These are phyloP conservation scores for Oenanthe sinensis DNA, from an alignment of 129 eudicot species.

Conservation along the genomic window DNA sequence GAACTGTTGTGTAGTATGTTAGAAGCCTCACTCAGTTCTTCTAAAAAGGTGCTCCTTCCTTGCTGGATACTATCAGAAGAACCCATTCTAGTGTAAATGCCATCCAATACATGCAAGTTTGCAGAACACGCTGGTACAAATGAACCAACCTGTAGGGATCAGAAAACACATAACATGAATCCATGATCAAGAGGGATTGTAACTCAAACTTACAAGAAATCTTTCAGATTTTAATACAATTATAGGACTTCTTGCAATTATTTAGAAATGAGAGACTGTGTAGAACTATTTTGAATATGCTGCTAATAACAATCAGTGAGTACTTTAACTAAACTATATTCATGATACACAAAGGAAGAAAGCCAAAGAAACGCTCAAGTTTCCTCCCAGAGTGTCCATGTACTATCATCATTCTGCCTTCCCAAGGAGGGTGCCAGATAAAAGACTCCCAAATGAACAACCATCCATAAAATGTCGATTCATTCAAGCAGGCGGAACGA, in stretches of 20 bases:
- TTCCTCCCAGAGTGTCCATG: neutral
- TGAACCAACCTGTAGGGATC: constrained; percentile 66
- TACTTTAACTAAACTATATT: neutral
- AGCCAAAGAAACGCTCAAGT: neutral
- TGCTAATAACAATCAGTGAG: neutral
- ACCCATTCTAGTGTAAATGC: constrained; percentile 89
- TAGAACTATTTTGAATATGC: neutral
- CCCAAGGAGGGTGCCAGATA: neutral
- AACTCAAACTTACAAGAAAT: neutral
- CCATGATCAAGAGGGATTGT: neutral
- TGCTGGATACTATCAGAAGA: constrained; percentile 91
- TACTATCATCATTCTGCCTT: neutral
- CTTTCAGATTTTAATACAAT: neutral
- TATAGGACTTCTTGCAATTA: neutral
- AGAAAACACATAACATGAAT: constrained; percentile 2
- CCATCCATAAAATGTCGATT: too few relatives aligned
- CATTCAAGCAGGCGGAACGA: too few relatives aligned
- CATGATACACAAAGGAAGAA: neutral
- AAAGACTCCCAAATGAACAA: too few relatives aligned
- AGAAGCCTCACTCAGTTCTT: constrained; percentile 87
- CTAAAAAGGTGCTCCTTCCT: constrained; percentile 88
- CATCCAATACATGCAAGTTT: constrained; percentile 72
- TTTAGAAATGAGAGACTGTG: neutral
- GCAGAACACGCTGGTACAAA: constrained; percentile 90
- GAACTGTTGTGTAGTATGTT: constrained; percentile 60